Evolutionary conservation across 305 asterid species (phyloP), one percentile per base, ranked within the genome.

Genomic region (Euphrasia arctica): DNA sequence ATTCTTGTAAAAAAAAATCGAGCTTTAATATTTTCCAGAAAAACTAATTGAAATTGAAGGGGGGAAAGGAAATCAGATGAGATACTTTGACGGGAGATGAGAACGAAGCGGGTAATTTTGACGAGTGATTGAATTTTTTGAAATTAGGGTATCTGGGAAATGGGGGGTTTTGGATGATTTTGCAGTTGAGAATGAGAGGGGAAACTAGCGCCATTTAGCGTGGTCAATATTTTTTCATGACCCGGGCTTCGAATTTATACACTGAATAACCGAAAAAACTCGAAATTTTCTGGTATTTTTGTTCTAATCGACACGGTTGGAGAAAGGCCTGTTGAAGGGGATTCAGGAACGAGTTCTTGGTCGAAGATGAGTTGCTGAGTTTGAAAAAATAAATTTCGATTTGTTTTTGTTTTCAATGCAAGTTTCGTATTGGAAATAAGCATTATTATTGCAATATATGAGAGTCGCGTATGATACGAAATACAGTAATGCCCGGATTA

Each of bases 141-240:
- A 54, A 71, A 54, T 48, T 77, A 74, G 86, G 82, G 83, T 54
- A 73, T 72, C 15, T 15, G 67, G 70, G 62, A 69, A 67, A 61
- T 59, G 36, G 52, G 58, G 77, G 77, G 14, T 78, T 74, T 6
- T 58, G 73, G 67, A 59, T 47, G 63, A 34, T 15, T 70, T 11
- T 65, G 36, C 62, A 70, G 72, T 68, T 69, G 57, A 62, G 22
- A 18, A 18, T 18, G 22, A 18, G 52, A 55, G 79, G 66, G 58
- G 71, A 18, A 64, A 75, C 56, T 55, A 73, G 76, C 83, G 92
- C 88, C 97, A 90, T 90, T 74, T 68, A 10, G 10, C 62, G 57
- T 41, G 9, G 15, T 1, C 9, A 0, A 25, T 32, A 11, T 42
- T 50, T 39, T 64, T 39, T 22, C 39, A 58, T 45, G 47, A 29